Percentiles rank a stretch among this genome's conserved stretches.
phyloP scores from a whole-genome alignment of 1,284 basidiomycete genomes.

The Boletus austroedulis region DNA sequence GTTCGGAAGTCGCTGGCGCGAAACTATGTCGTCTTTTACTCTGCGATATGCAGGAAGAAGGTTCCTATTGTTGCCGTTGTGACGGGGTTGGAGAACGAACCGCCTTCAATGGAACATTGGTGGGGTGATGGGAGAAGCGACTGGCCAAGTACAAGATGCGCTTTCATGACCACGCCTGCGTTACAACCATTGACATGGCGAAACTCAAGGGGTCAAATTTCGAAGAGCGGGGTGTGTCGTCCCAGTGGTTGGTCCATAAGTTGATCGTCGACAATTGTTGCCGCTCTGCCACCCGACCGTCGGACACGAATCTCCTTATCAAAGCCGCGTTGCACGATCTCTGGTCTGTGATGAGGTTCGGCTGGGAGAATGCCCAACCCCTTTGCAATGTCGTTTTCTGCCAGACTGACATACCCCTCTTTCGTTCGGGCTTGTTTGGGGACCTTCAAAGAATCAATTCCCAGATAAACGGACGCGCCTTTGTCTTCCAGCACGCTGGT shows the following conservation, averaged over 20 bases:
- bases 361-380: conserved; percentile 27
- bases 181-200: conserved; percentile 27
- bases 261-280: conserved; percentile 24
- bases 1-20: conserved; percentile 26
- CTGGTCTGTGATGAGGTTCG: conserved; percentile 26
- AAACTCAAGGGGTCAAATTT: conserved; percentile 19
- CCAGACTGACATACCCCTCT: conserved; percentile 19
- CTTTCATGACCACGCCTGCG: too few species aligned
- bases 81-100: conserved; percentile 35
- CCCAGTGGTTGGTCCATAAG: conserved; percentile 19
- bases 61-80: conserved; percentile 35
- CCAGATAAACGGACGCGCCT: conserved; percentile 28
- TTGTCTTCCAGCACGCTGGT: conserved; percentile 23
- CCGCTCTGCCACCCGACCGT: conserved; percentile 9
- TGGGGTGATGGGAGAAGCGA: conserved; percentile 29
- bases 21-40: conserved; percentile 35
- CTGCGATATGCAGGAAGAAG: conserved; percentile 30
- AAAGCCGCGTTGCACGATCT: conserved; percentile 28
- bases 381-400: conserved; percentile 21
- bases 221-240: conserved; percentile 16
- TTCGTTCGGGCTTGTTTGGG: conserved; percentile 20
- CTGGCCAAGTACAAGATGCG: conserved; percentile 27
- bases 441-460: conserved; percentile 21
- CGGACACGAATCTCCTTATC: conserved; percentile 24
- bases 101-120: conserved; percentile 35